phyloP scores from a whole-genome alignment of 495 filamentous ascomycete species.

The Talaromyces proteolyticus region DNA sequence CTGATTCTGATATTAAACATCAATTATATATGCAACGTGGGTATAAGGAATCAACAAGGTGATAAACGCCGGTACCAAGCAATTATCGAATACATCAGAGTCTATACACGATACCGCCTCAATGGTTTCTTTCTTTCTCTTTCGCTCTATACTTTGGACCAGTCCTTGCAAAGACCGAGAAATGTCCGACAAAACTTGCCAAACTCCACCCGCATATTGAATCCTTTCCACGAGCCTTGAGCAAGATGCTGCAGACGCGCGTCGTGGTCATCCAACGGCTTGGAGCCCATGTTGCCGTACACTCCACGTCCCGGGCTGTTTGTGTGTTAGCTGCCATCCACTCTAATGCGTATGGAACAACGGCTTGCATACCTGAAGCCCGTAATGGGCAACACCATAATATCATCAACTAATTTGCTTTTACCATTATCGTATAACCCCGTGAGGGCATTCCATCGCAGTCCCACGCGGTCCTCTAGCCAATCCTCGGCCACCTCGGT shows the following conservation, averaged over 20 bases:
- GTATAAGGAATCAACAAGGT: background rate
- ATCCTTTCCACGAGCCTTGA: constrained; percentile 8
- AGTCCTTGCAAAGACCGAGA: constrained; percentile 8
- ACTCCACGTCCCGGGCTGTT: constrained; percentile 7
- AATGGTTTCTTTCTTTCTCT: background rate
- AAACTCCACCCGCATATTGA: constrained; percentile 5
- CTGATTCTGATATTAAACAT: background rate
- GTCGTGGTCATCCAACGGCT: constrained; percentile 5
- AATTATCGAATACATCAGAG: background rate
- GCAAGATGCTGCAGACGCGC: constrained; percentile 8
- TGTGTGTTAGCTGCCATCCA: background rate
- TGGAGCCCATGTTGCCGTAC: constrained; percentile 11
- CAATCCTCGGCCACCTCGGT: constrained; percentile 3
- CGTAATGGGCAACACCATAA: constrained; percentile 7
- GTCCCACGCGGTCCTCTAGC: constrained; percentile 6
- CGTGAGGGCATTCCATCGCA: constrained; percentile 10
- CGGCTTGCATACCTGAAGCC: constrained; percentile 5
- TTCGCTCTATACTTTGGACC: constrained; percentile 1
- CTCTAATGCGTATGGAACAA: background rate
- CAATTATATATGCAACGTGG: background rate
- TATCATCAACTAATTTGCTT: constrained; percentile 8
- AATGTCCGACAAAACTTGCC: constrained; percentile 9
- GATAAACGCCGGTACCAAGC: background rate
- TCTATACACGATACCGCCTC: no score
- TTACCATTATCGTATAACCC: constrained; percentile 7